A percentile compares a stretch with the other conserved stretches of the same genome.
Conservation (phyloP, 2,329 filamentous ascomycete species). For the Ceratocystis huliohia region DNA sequence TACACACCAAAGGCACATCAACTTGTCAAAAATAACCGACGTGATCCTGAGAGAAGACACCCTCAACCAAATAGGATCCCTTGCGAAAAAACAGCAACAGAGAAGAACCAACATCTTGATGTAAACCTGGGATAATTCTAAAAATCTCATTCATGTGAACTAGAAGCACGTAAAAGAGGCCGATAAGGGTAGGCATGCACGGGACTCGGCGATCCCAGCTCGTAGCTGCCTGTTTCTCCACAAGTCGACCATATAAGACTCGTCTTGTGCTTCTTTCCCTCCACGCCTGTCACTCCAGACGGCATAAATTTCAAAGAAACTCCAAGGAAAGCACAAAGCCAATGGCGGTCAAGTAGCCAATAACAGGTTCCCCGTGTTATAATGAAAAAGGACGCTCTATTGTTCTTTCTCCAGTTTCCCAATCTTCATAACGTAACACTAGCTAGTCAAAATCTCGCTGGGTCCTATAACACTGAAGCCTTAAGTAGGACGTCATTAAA, state of each 20-base stretch:
- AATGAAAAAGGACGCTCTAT: background rate
- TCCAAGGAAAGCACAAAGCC: background rate
- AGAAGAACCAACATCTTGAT: no score
- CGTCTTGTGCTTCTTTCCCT: background rate
- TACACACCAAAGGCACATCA: no score
- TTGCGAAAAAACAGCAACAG: no score
- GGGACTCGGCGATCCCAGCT: background rate
- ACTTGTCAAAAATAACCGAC: background rate
- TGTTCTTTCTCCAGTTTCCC: background rate
- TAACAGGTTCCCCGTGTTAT: background rate
- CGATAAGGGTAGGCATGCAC: background rate
- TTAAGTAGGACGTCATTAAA: background rate
- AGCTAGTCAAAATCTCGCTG: background rate
- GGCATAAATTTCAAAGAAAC: background rate
- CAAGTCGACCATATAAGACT: background rate
- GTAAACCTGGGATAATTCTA: no score
- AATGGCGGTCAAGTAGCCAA: background rate
- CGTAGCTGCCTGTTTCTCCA: background rate
- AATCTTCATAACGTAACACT: constrained; percentile 3
- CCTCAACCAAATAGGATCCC: no score
- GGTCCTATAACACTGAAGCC: background rate
- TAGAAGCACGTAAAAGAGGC: background rate
- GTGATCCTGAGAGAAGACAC: background rate
- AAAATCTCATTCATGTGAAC: background rate
- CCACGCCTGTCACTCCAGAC: background rate